Evolutionary conservation across 2,329 filamentous ascomycete species (phyloP), one percentile per base, ranked within the genome.

Genomic region (Pseudopithomyces chartarum): DNA sequence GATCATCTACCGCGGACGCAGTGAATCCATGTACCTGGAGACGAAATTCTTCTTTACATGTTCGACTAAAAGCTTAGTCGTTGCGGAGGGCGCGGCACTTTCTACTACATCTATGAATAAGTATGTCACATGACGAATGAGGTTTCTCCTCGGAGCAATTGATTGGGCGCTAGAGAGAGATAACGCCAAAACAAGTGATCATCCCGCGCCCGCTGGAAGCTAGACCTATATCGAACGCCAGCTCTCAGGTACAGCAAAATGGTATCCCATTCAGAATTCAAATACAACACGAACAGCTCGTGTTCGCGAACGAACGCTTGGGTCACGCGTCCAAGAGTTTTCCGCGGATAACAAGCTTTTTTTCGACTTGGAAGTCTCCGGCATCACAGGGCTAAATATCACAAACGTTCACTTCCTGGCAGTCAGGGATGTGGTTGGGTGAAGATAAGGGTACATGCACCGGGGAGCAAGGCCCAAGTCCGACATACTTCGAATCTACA

Each of bases 81-180:
- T 8, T 23, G 32, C 12, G 2, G 32, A 17, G 38, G 46, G 19
- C 46, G n/a, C 34, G 33, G 38, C 19, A 13, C 1, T 23, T 26
- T 48, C 7, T 6, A 23, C 11, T n/a, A 33, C 33, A 11, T 33
- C 19, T n/a, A 23, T 23, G 11, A 22, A 22, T 36, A 34, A 13
- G 5, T 7, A n/a, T 5, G 13, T 52, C 49, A 52, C 39, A 23
- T 52, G 49, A 52, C 52, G 34, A 17, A 20, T 29, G 26, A 22
- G 19, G 58, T 39, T 54, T 60, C 53, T 62, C 60, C 60, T 58
- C 60, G 60, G 60, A 43, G 23, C 13, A 15, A 42, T 36, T 59
- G 38, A 62, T 62, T 62, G 60, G 60, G 26, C 39, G n/a, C 34
- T 40, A 20, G 19, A 17, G 15, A 53, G 34, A 56, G 60, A 63